Evolutionary conservation across 148 eudicot species (phyloP).

Genomic region (Rhododendron ovatum): DNA sequence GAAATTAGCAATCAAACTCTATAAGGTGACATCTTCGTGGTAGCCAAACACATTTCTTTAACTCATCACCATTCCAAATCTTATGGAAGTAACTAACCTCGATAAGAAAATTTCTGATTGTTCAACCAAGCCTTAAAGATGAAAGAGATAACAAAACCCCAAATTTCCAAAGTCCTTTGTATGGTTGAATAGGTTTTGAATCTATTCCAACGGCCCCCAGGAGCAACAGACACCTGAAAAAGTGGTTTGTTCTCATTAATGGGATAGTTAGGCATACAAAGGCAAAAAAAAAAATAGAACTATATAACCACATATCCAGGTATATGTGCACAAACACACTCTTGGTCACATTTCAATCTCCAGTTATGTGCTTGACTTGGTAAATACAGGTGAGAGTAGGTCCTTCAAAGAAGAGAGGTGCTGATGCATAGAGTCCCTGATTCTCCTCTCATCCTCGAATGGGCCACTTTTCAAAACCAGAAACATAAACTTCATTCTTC

Average conservation of each 20-base stretch:
- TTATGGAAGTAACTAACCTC: slow-evolving; percentile 44
- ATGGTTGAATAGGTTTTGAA: slow-evolving; percentile 95
- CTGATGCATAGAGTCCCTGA: background rate
- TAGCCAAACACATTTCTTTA: background rate
- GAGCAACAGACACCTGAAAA: slow-evolving; percentile 87
- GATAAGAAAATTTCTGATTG: slow-evolving; percentile 87
- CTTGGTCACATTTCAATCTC: background rate
- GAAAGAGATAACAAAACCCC: slow-evolving; percentile 89
- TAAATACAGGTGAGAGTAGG: background rate
- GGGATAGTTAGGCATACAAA: background rate
- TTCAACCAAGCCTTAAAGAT: slow-evolving; percentile 67
- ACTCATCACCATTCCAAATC: background rate
- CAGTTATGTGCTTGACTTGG: background rate
- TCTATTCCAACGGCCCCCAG: slow-evolving; percentile 98
- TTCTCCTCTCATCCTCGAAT: no score
- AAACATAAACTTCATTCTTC: background rate
- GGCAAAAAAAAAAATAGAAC: background rate
- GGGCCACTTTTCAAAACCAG: background rate
- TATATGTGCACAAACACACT: background rate
- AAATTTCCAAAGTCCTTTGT: slow-evolving; percentile 93
- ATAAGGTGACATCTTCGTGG: background rate
- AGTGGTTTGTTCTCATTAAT: slow-evolving; percentile 1
- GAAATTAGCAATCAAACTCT: background rate
- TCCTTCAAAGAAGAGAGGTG: background rate
- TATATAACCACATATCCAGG: background rate